Base-by-base conservation (phyloP, 2,329 filamentous ascomycete species). In the Penicillium sp. region DNA sequence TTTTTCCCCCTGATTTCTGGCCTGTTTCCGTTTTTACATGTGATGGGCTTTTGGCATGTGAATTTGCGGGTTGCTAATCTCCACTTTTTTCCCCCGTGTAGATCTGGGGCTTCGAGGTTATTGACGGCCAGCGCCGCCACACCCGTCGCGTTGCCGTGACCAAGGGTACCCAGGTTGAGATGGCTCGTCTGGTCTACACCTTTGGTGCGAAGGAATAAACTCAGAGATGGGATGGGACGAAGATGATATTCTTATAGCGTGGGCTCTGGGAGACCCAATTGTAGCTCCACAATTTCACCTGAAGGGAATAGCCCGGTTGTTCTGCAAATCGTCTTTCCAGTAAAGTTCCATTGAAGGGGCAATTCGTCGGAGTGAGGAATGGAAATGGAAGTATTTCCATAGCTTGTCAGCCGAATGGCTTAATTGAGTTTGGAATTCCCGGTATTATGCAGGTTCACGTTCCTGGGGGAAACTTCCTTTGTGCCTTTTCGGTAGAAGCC, bases 101-200 rank as follows among this genome's bases (percentile, higher is more conserved):
- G 76, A 71, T 78, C 61, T 82, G 79, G 79, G 79, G 79, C 12
- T 81, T 81, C 55, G 78, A 81, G 60, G 68, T 69, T 14, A 63
- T 81, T 59, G 63, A 79, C 28, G 78, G 76, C 22, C 62, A 76
- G 61, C 73, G 78, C 54, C 71, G 72, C 59, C 73, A 81, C 59
- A 78, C 75, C 56, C 75, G 79, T 59, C 76, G 78, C 39, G 68
- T 81, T 39, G 76, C 71, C 34, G 76, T 78, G 42, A 70, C 66
- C 55, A 78, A 81, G 64, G 69, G 67, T 17, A 71, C 68, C 12
- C 67, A 76, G 39, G 71, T 71, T 55, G 66, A 75, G 54, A 61
- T 73, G 60, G 76, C 71, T 25, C 71, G 79, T 52, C 67, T 81
- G 39, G 77, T 81, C 22, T 81, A 81, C 63, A 67, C 70, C 58